Conservation (phyloP, 345 rosid species). For the Firmiana major region DNA sequence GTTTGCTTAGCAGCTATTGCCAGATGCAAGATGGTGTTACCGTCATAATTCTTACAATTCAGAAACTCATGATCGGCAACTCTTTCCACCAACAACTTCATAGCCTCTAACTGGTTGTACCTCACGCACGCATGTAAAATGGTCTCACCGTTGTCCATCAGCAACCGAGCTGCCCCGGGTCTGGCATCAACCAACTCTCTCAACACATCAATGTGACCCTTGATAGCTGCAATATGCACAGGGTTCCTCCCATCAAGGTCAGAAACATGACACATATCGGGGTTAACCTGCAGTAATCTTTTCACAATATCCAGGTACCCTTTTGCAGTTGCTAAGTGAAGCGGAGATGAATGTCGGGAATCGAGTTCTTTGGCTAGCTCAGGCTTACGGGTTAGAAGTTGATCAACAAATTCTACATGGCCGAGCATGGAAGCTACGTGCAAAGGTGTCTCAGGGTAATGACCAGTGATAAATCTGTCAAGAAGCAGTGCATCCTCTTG, state of each 20-base stretch:
- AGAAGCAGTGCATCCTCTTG: slow-evolving; percentile 26
- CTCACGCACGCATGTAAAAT: slow-evolving; percentile 17
- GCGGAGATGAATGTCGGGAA: slow-evolving; percentile 19
- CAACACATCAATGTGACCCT: slow-evolving; percentile 23
- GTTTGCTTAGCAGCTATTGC: slow-evolving; percentile 17
- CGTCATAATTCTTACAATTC: neutral
- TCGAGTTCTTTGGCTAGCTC: slow-evolving; percentile 24
- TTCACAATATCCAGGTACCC: slow-evolving; percentile 19
- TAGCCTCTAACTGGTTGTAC: neutral
- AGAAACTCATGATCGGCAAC: slow-evolving; percentile 8
- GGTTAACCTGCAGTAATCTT: slow-evolving; percentile 4
- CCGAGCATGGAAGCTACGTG: slow-evolving; percentile 27
- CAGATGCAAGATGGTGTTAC: neutral
- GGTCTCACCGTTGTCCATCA: slow-evolving; percentile 25
- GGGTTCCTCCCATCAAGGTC: slow-evolving; percentile 30
- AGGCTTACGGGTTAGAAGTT: slow-evolving; percentile 17
- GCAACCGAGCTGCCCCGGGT: slow-evolving; percentile 2
- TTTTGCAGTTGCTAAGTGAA: slow-evolving; percentile 33
- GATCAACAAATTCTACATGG: slow-evolving; percentile 19
- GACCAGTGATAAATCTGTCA: slow-evolving; percentile 17
- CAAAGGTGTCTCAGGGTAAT: slow-evolving; percentile 22
- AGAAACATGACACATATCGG: slow-evolving; percentile 12
- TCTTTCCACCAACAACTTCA: neutral
- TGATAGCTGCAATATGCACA: slow-evolving; percentile 27
- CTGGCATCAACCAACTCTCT: slow-evolving; percentile 6